Percentiles rank a stretch among this genome's conserved stretches.
phyloP scores from a whole-genome alignment of 2,329 filamentous ascomycete genomes.

The Fusarium oxysporum region DNA sequence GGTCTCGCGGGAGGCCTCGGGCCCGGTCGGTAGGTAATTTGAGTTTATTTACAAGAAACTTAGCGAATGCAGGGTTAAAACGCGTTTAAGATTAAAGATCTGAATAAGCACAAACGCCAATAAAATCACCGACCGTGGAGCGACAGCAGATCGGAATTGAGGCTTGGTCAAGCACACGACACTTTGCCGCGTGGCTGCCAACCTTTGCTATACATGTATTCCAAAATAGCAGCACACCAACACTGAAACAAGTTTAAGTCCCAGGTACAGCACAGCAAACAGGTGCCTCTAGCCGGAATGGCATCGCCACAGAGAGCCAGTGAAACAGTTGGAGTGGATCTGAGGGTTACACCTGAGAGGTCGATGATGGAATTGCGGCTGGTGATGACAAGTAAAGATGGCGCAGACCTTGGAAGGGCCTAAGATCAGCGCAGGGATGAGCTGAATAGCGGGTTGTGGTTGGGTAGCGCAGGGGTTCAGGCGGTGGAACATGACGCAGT shows the following conservation, averaged over 20 bases:
- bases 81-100: constrained; percentile 1
- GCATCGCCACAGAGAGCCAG: constrained; percentile 9
- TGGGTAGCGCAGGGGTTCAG: background rate
- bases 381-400: constrained; percentile 33
- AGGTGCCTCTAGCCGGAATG: constrained; percentile 8
- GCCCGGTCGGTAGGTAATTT: background rate
- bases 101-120: constrained; percentile 2
- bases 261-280: background rate
- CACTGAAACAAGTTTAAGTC: background rate
- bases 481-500: constrained; percentile 23
- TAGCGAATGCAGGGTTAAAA: constrained; percentile 3
- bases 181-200: constrained; percentile 6
- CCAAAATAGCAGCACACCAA: constrained; percentile 27
- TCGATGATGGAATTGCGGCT: background rate
- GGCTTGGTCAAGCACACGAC: constrained; percentile 7
- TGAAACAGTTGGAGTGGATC: constrained; percentile 12
- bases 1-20: background rate
- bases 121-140: background rate
- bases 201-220: background rate
- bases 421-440: constrained; percentile 21
- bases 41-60: background rate
- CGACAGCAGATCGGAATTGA: background rate
- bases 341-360: background rate
- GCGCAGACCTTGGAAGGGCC: constrained; percentile 25
- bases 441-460: background rate